Percentiles rank a stretch among this genome's conserved stretches.
Conservation (phyloP, 2,329 filamentous ascomycete genomes). For the Colletotrichum paranaense region DNA sequence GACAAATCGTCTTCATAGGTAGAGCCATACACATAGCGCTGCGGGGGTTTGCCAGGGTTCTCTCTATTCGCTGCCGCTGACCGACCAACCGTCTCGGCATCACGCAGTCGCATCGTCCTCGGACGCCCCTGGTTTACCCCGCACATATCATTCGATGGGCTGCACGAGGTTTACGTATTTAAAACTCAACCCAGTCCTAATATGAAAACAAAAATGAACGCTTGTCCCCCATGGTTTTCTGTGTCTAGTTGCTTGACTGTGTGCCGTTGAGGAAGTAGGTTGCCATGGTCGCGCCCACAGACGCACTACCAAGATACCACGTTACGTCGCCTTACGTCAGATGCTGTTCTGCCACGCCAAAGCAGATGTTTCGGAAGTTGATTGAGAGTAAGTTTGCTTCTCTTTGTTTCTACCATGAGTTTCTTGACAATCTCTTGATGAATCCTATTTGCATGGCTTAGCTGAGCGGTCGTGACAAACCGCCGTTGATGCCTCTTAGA, state of each 20-base stretch:
- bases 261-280: not conserved
- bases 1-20: constrained; percentile 6
- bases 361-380: not conserved
- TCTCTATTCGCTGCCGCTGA: constrained; percentile 8
- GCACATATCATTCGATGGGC: constrained; percentile 26
- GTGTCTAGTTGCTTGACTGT: not conserved
- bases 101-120: constrained; percentile 16
- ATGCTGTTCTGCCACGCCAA: not conserved
- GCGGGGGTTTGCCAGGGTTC: not conserved
- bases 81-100: not conserved
- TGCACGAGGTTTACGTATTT: constrained; percentile 24
- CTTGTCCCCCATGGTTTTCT: not conserved
- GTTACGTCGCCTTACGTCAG: not conserved
- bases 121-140: constrained; percentile 25
- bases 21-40: not conserved
- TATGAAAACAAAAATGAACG: not conserved
- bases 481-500: constrained; percentile 41
- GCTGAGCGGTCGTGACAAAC: constrained; percentile 42
- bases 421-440: constrained; percentile 40
- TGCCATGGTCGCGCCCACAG: not conserved
- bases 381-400: not conserved
- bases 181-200: constrained; percentile 11
- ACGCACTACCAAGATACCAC: not conserved
- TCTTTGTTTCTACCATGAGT: not conserved
- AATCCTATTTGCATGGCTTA: constrained; percentile 48